These are phyloP conservation scores for Beverwykella pulmonaria DNA, from an alignment of 495 filamentous ascomycete genomes.

Conservation along the genomic window DNA sequence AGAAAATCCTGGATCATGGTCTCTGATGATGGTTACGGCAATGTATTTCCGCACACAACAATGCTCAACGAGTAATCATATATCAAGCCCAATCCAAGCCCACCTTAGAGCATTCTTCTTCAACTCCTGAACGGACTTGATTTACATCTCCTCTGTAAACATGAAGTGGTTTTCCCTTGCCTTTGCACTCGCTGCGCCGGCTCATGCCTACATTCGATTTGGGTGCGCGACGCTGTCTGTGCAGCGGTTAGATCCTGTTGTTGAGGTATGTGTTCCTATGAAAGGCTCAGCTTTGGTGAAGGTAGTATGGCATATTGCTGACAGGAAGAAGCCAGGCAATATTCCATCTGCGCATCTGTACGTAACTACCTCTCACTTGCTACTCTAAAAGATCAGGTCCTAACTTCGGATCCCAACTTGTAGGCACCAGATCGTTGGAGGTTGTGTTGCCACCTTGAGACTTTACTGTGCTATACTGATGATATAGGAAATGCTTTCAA, in stretches of 20 bases:
- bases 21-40: neutral
- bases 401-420: too few relatives aligned
- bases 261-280: conserved; percentile 35
- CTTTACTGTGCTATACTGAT: too few relatives aligned
- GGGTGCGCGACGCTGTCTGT: conserved; percentile 52
- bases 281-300: neutral
- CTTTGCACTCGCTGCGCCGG: conserved; percentile 45
- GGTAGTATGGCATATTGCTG: neutral
- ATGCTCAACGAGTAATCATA: neutral
- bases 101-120: neutral
- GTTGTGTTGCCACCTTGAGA: too few relatives aligned
- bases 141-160: conserved; percentile 18
- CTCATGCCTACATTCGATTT: conserved; percentile 52
- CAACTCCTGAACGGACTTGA: too few relatives aligned
- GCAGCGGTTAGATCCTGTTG: conserved; percentile 53
- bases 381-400: too few relatives aligned
- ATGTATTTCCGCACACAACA: neutral
- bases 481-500: conserved; percentile 58
- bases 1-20: neutral
- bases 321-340: conserved; percentile 41
- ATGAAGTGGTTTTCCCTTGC: conserved; percentile 53
- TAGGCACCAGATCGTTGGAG: conserved; percentile 52
- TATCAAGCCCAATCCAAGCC: neutral
- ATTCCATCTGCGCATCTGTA: conserved; percentile 50
- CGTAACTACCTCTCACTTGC: too few relatives aligned